Evolutionary conservation across 2,329 filamentous ascomycete species (phyloP).

Genomic region (Trichoderma pleuroti): DNA sequence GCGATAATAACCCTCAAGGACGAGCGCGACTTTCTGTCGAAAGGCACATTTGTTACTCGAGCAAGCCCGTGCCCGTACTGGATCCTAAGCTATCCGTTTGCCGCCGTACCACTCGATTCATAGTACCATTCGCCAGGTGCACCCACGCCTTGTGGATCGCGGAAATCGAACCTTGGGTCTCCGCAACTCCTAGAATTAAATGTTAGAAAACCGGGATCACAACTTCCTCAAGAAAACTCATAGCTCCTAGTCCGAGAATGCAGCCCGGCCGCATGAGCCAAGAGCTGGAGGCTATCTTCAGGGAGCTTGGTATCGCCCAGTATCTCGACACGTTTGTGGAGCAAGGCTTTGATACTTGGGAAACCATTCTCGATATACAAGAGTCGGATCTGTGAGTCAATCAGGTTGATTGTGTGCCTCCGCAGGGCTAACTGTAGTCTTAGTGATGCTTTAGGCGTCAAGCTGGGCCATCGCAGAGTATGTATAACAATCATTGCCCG

Average conservation of each 20-base stretch:
- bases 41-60: not conserved
- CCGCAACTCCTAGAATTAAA: conserved; percentile 16
- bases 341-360: conserved; percentile 83
- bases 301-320: conserved; percentile 73
- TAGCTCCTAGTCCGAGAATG: not conserved
- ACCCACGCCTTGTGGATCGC: not conserved
- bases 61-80: not conserved
- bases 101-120: not conserved
- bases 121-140: not conserved
- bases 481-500: conserved; percentile 27
- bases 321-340: conserved; percentile 70
- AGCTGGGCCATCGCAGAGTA: conserved; percentile 77
- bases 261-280: conserved; percentile 43
- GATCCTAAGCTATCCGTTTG: not conserved
- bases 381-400: conserved; percentile 71
- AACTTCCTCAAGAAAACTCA: not conserved
- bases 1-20: not conserved
- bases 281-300: conserved; percentile 62
- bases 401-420: no score
- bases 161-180: not conserved
- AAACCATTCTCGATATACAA: conserved; percentile 77
- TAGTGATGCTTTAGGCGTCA: conserved; percentile 71
- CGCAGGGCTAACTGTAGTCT: conserved; percentile 24
- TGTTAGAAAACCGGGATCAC: conserved; percentile 16
- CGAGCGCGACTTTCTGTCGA: not conserved